Conservation (phyloP, 768 basidiomycete species). For the Tylopilus felleus region DNA sequence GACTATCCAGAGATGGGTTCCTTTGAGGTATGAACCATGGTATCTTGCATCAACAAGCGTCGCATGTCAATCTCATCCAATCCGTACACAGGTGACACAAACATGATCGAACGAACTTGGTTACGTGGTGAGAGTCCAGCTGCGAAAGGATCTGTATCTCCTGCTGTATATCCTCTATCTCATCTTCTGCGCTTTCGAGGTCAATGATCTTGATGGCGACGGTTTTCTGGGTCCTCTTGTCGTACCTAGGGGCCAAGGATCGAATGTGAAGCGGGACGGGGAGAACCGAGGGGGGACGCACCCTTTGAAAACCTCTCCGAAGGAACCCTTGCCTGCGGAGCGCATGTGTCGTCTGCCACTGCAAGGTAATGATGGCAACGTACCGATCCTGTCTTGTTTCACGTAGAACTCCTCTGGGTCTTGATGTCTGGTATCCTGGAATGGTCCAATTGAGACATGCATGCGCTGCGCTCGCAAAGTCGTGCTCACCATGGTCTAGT, state of each 20-base stretch:
- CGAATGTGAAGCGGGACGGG: slow-evolving; percentile 6
- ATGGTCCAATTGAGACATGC: slow-evolving; percentile 8
- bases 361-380: slow-evolving; percentile 20
- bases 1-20: slow-evolving; percentile 96
- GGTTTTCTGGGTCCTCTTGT: slow-evolving; percentile 92
- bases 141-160: slow-evolving; percentile 98
- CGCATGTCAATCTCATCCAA: slow-evolving; percentile 31
- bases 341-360: slow-evolving; percentile 17
- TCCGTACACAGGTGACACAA: slow-evolving; percentile 28
- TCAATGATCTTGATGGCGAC: slow-evolving; percentile 99
- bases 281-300: slow-evolving; percentile 33
- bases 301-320: slow-evolving; percentile 99
- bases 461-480: neutral
- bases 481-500: slow-evolving; percentile 21
- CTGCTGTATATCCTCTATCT: slow-evolving; percentile 99
- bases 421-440: slow-evolving; percentile 63
- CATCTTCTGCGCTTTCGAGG: slow-evolving; percentile 97
- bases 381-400: slow-evolving; percentile 95
- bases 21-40: slow-evolving; percentile 94
- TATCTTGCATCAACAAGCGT: slow-evolving; percentile 53
- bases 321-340: slow-evolving; percentile 87
- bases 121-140: slow-evolving; percentile 93
- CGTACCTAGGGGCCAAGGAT: slow-evolving; percentile 57
- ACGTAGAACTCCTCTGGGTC: slow-evolving; percentile 98
- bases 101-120: slow-evolving; percentile 62